phyloP scores from a whole-genome alignment of 371 early-diverging fungal genomes.

The Phascolomyces articulosus region DNA sequence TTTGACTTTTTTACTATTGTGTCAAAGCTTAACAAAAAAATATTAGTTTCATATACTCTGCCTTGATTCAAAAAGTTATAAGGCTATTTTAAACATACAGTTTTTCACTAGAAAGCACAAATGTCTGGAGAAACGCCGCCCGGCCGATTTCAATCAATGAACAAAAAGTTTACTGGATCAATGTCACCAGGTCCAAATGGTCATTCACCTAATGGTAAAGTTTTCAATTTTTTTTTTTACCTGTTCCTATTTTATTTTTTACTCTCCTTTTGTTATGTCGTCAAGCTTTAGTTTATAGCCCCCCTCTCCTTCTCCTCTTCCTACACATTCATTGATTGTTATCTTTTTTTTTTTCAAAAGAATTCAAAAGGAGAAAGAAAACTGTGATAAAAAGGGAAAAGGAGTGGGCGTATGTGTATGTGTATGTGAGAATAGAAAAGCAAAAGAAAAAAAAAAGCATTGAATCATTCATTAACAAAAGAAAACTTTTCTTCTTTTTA shows the following conservation, averaged over 20 bases:
- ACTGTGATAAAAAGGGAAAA: no score
- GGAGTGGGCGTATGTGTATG: no score
- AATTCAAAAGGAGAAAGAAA: no score
- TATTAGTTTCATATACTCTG: no score
- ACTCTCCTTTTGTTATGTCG: background rate
- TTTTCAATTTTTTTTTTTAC: background rate
- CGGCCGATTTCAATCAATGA: slow-evolving; percentile 1
- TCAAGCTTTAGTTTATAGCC: no score
- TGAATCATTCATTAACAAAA: background rate
- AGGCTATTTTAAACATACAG: background rate
- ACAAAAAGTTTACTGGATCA: slow-evolving; percentile 9
- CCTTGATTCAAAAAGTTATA: no score
- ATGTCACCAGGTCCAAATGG: slow-evolving; percentile 5
- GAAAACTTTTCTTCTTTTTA: no score
- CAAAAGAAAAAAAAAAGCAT: background rate
- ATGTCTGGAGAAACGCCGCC: slow-evolving; percentile 12
- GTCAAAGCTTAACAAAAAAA: no score
- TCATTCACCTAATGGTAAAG: slow-evolving; percentile 11
- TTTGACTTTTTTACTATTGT: no score
- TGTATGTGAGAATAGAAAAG: background rate
- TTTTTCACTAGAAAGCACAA: background rate
- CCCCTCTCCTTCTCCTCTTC: no score
- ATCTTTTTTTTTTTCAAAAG: no score
- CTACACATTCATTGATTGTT: no score
- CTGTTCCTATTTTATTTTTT: background rate